Evolutionary conservation across 2,329 filamentous ascomycete species (phyloP).

Genomic region (Phialophora chinensis): DNA sequence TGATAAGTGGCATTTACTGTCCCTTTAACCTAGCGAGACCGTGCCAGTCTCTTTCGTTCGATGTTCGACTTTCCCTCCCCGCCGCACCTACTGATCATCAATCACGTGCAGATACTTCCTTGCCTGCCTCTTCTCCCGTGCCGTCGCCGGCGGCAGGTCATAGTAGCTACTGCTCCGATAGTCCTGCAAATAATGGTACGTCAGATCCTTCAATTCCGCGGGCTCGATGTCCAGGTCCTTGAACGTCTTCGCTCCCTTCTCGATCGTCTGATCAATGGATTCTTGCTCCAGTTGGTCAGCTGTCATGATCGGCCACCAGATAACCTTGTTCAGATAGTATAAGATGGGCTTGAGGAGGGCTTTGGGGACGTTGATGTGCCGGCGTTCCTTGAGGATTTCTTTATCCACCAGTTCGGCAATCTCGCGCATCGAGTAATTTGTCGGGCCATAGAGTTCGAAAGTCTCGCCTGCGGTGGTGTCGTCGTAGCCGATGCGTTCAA

Average conservation of each 20-base stretch:
- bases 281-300: slow-evolving; percentile 91
- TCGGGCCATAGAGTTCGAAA: slow-evolving; percentile 92
- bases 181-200: slow-evolving; percentile 93
- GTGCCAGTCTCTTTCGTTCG: not conserved
- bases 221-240: slow-evolving; percentile 90
- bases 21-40: not conserved
- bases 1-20: not conserved
- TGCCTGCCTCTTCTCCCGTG: slow-evolving; percentile 92
- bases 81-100: slow-evolving; percentile 70
- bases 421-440: slow-evolving; percentile 86
- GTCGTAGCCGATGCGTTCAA: slow-evolving; percentile 89
- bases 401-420: slow-evolving; percentile 86
- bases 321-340: slow-evolving; percentile 73
- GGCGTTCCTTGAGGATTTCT: slow-evolving; percentile 87
- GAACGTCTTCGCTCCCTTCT: slow-evolving; percentile 91
- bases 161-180: slow-evolving; percentile 89
- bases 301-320: slow-evolving; percentile 83
- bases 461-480: slow-evolving; percentile 90
- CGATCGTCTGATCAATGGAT: slow-evolving; percentile 90
- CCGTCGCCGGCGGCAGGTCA: slow-evolving; percentile 91
- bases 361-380: slow-evolving; percentile 91
- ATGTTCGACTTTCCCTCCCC: not conserved
- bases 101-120: slow-evolving; percentile 96
- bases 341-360: slow-evolving; percentile 75
- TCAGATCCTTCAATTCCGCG: slow-evolving; percentile 81